Evolutionary conservation across 352 stramenopile species (phyloP), one percentile per base, ranked within the genome.

Genomic region (Phytopythium delawarense): DNA sequence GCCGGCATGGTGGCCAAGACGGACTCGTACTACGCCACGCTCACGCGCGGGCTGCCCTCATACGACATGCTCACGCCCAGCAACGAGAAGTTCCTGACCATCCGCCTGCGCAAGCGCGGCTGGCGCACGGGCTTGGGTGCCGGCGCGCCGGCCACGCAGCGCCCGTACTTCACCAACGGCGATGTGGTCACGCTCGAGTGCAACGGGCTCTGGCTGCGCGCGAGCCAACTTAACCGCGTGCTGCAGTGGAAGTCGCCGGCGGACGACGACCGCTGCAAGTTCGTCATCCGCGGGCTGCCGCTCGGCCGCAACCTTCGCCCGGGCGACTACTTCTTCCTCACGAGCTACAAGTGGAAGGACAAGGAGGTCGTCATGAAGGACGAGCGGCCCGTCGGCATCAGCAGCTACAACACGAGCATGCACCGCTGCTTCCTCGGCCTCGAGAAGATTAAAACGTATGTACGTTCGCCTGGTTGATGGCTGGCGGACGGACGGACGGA

Each of bases 101-200:
- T 96, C 53, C 78, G 82, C 0, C 64, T 96, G 40, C 78, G 87
- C 50, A 96, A 96, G 67, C 78, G 87, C 39, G 78, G 76, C 28
- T 92, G 84, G 79, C 78, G 77, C 34, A 72, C 72, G 0, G 71
- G 71, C 39, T 52, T 76, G n/a, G 66, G 66, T 20, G 50, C 69
- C 11, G 64, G 60, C 7, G 66, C 71, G 12, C 69, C 65, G 6
- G 67, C 72, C 23, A 79, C 73, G 11, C 83, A 89, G 57, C 72
- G 75, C 18, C 78, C 85, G n/a, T 85, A 74, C 51, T 88, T 96
- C 35, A 78, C 79, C 48, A 96, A 96, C 64, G 87, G 87, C 58
- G 87, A 96, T 55, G 76, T 96, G 16, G 85, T 96, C 12, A 93
- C 85, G 50, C 78, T 96, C 52, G 87, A 96, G 61, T 94, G 87